phyloP scores from a whole-genome alignment of 805 yeast genomes.

The Cyberlindnera maclurae region DNA sequence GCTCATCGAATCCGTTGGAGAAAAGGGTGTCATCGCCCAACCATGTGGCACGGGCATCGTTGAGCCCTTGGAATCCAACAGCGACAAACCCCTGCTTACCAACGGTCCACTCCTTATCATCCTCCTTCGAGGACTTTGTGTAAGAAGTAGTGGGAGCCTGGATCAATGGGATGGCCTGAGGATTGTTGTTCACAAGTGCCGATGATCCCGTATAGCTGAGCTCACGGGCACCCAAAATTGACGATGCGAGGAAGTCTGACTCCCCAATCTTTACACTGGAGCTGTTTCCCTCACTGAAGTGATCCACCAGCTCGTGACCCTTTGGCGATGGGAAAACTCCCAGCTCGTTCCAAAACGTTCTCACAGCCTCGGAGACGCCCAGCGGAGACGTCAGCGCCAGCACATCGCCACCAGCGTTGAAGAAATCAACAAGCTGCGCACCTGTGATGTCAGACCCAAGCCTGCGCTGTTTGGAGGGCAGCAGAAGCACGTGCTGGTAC shows the following conservation, averaged over 20 bases:
- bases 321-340: slow-evolving; percentile 84
- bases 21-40: slow-evolving; percentile 62
- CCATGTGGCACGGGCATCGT: slow-evolving; percentile 78
- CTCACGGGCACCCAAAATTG: slow-evolving; percentile 20
- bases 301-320: slow-evolving; percentile 56
- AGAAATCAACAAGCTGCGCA: slow-evolving; percentile 48
- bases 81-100: slow-evolving; percentile 74
- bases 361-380: slow-evolving; percentile 52
- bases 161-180: slow-evolving; percentile 62
- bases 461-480: slow-evolving; percentile 49
- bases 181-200: slow-evolving; percentile 65
- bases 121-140: slow-evolving; percentile 42
- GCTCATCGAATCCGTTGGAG: slow-evolving; percentile 28
- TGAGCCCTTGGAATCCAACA: slow-evolving; percentile 72
- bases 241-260: slow-evolving; percentile 13
- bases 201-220: slow-evolving; percentile 48
- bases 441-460: slow-evolving; percentile 35
- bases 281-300: slow-evolving; percentile 37
- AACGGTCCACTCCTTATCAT: slow-evolving; percentile 57
- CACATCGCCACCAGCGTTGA: slow-evolving; percentile 66
- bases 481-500: slow-evolving; percentile 50
- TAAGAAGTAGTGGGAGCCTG: slow-evolving; percentile 60
- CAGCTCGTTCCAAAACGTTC: slow-evolving; percentile 64
- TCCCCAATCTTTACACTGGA: slow-evolving; percentile 12
- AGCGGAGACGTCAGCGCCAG: slow-evolving; percentile 50